Evolutionary conservation across 306 rosid genomes (phyloP), one percentile per base, ranked within the genome.

Genomic region (Castanea sativa): DNA sequence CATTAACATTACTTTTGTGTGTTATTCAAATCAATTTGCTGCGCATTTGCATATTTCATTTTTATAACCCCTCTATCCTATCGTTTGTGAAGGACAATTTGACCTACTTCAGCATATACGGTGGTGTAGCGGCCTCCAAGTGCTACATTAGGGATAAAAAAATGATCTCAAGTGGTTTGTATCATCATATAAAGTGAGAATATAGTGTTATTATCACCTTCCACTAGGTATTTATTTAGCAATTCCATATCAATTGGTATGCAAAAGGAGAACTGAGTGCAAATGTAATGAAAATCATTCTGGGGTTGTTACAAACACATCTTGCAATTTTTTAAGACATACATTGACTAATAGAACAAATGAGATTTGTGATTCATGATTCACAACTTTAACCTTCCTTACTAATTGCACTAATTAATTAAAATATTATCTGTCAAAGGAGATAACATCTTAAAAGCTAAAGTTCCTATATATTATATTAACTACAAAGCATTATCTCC

Each of bases 21-120:
- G 72, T 2, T 32, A 51, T n/a, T 29, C 1, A 51, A 43, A 4
- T 5, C 32, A 61, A 3, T 27, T 27, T 61, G 38, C 18, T 71
- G 33, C 20, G 51, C 58, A 14, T 45, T 25, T 55, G 55, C 35
- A 55, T 61, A 41, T 70, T 57, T 51, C 3, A 13, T 41, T 19
- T 51, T 6, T 7, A n/a, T 79, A 43, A 69, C 53, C 79, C 29
- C 75, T 80, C 70, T 8, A 69, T 78, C 49, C 41, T 5, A 75
- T 81, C 76, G 5, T 32, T 20, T 60, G 70, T 71, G 51, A 41
- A 69, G 38, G 85, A 81, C 84, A 84, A 74, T 7, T 76, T 76
- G 70, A 83, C 83, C 86, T 71, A 82, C 80, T 59, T 41, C 69
- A 74, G 75, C 83, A 82, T 77, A 76, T 56, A 79, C 68, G 35